Base-by-base conservation (phyloP, 176 grass and related monocot genomes). In the Eremochloa ophiuroides region DNA sequence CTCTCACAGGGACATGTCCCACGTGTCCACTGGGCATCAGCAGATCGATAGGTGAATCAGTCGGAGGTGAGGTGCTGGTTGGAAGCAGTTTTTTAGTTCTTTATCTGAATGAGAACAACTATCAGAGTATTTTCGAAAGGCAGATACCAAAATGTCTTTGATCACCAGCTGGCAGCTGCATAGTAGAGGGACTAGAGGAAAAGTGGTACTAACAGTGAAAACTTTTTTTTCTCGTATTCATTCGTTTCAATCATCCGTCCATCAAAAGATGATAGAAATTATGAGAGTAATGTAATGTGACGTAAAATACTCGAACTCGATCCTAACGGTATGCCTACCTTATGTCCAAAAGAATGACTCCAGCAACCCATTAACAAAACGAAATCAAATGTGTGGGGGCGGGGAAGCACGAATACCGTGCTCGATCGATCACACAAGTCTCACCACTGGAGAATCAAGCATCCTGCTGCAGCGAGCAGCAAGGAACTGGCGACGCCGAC, bases 301-400 rank as follows among this genome's bases (percentile, higher is more conserved):
- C 35, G 44, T 78, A 78, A 83, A 82, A 80, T 60, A 78, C 43
- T 59, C 58, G 59, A 73, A 40, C 30, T 86, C 73, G 33, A 62
- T 89, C 67, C 88, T 89, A 86, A 73, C 29, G 63, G 0, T 60
- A 73, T 48, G 46, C 72, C 88, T 89, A 86, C 73, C 13, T 47
- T 89, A 86, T 89, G 83, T 82, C 88, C 88, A 85, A 89, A 87
- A 89, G 88, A 89, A 89, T 89, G 72, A 56, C 71, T 73, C 83
- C 76, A 44, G 66, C 69, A 77, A 85, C 46, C 78, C 71, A 65
- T 63, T 46, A n/a, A n/a, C 56, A 82, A 82, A 77, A 82, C 38
- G 67, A 85, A 85, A 76, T 85, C 8, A 50, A 85, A 58, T 41
- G 68, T 66, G 68, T 56, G 44, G 20, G 25, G n/a, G 59, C 20